Base-by-base conservation (phyloP, 768 basidiomycete genomes). In the Lentinula lateritia region DNA sequence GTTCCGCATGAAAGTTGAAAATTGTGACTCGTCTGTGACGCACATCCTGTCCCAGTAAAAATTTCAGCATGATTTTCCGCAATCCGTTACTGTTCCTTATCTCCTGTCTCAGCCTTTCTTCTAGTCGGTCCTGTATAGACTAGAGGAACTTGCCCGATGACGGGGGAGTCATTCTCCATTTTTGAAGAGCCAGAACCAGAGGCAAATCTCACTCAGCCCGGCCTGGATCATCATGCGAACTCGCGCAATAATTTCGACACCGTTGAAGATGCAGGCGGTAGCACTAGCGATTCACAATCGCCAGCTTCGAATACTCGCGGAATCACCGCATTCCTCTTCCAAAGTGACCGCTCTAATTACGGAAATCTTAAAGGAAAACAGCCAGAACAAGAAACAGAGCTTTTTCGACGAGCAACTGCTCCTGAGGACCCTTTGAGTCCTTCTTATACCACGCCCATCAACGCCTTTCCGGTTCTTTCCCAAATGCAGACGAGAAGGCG, bases 401-500 rank as follows among this genome's bases (percentile, higher is more conserved):
- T 39, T 13, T 39, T 39, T 13, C 38, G 13, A 20, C 20, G 18
- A 23, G n/a, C 46, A 7, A 12, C 46, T 48, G 46, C 46, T 23
- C 18, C 20, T 18, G 50, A 36, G 50, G 34, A 18, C 50, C 6
- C 32, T n/a, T 36, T 89, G 5, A 71, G 38, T 39, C 7, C 72
- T 6, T 83, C 55, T 56, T 38, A 28, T 28, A 28, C 38, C 15
- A 13, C n/a, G 6, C 13, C 55, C 38, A 20, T 13, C 23, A 23
- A 9, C 16, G 7, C 28, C 28, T 7, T 18, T 23, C 28, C 50
- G 50, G 50, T 10, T n/a, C 13, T n/a, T 20, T 5, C 41, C 4
- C 55, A 28, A 41, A 43, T 28, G 20, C 55, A 18, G 41, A 9
- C 41, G 39, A 56, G 41, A 76, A 73, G 34, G 88, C 90, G 58